Percentiles rank a stretch among this genome's conserved stretches.
phyloP scores from a whole-genome alignment of 176 grass and related monocot genomes.

The Triticum urartu region DNA sequence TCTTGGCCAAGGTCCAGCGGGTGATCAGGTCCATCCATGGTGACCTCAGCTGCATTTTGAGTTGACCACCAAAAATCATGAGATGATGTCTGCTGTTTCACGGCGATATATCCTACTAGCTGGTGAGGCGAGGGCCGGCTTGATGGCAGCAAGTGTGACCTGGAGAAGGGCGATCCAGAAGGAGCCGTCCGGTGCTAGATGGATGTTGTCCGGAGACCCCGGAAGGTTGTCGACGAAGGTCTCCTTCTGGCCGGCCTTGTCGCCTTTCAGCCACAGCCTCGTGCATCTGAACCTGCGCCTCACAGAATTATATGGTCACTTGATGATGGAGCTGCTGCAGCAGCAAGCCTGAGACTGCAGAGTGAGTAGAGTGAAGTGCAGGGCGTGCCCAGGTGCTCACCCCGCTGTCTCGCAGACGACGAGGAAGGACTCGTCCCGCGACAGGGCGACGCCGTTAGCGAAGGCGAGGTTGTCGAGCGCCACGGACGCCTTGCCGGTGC shows the following conservation, averaged over 20 bases:
- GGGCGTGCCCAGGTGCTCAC: not conserved
- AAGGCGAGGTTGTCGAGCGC: slow-evolving; percentile 44
- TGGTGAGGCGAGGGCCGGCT: not conserved
- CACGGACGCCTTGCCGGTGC: slow-evolving; percentile 35
- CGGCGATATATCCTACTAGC: too few relatives aligned
- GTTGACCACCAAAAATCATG: not conserved
- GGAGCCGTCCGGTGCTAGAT: slow-evolving; percentile 57
- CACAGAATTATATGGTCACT: not conserved
- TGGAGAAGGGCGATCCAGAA: slow-evolving; percentile 68
- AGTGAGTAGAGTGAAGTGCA: too few relatives aligned
- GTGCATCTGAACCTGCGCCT: slow-evolving; percentile 47
- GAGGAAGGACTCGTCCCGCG: slow-evolving; percentile 47
- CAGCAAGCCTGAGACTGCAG: too few relatives aligned
- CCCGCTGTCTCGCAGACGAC: slow-evolving; percentile 52
- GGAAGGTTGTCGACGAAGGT: slow-evolving; percentile 70
- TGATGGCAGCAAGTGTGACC: slow-evolving; percentile 13
- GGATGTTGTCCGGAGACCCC: slow-evolving; percentile 62
- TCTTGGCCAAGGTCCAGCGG: slow-evolving; percentile 36
- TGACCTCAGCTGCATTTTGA: slow-evolving; percentile 19
- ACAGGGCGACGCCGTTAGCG: slow-evolving; percentile 68
- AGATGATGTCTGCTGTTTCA: not conserved
- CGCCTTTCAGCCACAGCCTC: slow-evolving; percentile 68
- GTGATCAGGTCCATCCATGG: slow-evolving; percentile 29
- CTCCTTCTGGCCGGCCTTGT: slow-evolving; percentile 38
- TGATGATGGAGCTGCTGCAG: too few relatives aligned